Evolutionary conservation across 1,139 yeast genomes (phyloP).

Genomic region (Ashbya aceris): DNA sequence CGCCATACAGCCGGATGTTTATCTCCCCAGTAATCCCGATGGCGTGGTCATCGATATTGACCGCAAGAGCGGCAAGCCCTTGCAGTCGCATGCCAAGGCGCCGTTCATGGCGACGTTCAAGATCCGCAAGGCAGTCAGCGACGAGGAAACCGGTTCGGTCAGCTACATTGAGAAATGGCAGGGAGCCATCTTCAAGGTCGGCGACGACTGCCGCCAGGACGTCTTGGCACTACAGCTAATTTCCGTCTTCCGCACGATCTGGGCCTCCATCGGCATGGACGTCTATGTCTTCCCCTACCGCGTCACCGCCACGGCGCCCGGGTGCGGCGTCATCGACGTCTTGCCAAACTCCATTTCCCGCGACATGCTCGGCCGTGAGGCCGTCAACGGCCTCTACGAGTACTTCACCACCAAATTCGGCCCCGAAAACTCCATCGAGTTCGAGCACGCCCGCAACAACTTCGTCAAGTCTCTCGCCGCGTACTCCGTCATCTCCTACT

Average conservation of each 20-base stretch:
- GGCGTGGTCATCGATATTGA: conserved; percentile 90
- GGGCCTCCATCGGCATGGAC: conserved; percentile 82
- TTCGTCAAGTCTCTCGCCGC: conserved; percentile 93
- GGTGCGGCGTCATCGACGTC: conserved; percentile 98
- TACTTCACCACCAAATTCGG: conserved; percentile 91
- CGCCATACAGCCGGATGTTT: conserved; percentile 72
- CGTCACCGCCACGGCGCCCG: conserved; percentile 98
- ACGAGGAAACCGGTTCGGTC: conserved; percentile 33
- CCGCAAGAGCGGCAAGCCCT: conserved; percentile 86
- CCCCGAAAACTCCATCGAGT: conserved; percentile 80
- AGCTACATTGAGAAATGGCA: conserved; percentile 58
- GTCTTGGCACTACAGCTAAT: conserved; percentile 88
- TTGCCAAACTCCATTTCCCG: conserved; percentile 90
- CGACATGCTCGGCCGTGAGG: conserved; percentile 98
- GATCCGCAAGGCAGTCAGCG: conserved; percentile 52
- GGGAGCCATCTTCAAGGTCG: conserved; percentile 96
- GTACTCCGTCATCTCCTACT: conserved; percentile 83
- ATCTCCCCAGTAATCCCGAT: conserved; percentile 93
- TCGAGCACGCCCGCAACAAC: conserved; percentile 84
- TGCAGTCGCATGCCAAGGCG: conserved; percentile 97
- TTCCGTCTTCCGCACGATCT: conserved; percentile 83
- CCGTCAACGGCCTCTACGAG: conserved; percentile 92
- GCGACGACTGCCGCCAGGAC: conserved; percentile 98
- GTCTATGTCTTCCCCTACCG: conserved; percentile 86
- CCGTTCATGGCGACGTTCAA: conserved; percentile 96